Evolutionary conservation across 768 basidiomycete genomes (phyloP).

Genomic region (Thelephora ganbajun): DNA sequence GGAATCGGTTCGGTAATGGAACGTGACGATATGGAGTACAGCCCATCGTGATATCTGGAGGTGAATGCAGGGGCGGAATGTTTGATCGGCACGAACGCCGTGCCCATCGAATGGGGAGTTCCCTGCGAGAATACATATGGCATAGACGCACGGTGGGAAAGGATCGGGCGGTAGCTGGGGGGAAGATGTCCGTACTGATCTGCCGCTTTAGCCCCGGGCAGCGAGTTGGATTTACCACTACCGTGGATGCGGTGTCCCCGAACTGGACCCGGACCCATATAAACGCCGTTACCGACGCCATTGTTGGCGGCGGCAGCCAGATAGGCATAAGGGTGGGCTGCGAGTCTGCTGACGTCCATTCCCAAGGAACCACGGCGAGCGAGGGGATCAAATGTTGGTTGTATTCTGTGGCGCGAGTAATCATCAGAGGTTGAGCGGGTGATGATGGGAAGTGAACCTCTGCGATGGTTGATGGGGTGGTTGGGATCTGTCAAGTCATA

Average conservation of each 20-base stretch:
- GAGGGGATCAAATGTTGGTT: slow-evolving; percentile 10
- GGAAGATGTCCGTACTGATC: not conserved
- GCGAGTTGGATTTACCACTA: slow-evolving; percentile 1
- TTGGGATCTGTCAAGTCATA: not conserved
- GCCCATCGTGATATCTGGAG: slow-evolving; percentile 1
- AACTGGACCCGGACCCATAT: not conserved
- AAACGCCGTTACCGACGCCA: not conserved
- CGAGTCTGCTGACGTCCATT: slow-evolving; percentile 8
- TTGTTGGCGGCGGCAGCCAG: slow-evolving; percentile 12
- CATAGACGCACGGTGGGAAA: not conserved
- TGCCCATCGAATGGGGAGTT: slow-evolving; percentile 8
- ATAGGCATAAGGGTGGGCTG: slow-evolving; percentile 15
- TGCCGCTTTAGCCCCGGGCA: not conserved
- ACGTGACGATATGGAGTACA: slow-evolving; percentile 10
- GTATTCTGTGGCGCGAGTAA: not conserved
- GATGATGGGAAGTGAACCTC: not conserved
- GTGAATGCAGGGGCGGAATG: not conserved
- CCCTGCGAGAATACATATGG: slow-evolving; percentile 6
- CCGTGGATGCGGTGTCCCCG: slow-evolving; percentile 1
- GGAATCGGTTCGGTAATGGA: slow-evolving; percentile 8
- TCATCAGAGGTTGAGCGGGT: not conserved
- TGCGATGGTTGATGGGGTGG: not conserved
- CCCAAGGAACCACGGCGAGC: slow-evolving; percentile 12
- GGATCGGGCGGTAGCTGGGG: slow-evolving; percentile 4
- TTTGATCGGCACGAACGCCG: slow-evolving; percentile 4